Base-by-base conservation (phyloP, 306 rosid genomes). In the Cicer arietinum region DNA sequence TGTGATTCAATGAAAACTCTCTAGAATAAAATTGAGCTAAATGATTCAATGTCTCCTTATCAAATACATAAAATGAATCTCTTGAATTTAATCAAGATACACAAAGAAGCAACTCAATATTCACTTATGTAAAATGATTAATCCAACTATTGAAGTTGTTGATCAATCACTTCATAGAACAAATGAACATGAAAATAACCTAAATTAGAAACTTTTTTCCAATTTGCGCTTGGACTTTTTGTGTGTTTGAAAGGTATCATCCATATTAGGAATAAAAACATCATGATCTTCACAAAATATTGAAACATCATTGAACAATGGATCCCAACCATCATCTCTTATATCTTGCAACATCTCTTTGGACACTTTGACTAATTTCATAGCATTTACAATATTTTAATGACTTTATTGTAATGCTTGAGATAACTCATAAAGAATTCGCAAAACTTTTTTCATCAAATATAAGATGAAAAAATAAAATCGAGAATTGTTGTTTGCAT, bases 401-500 rank as follows among this genome's bases (percentile, higher is more conserved):
- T 46, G 14, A 8, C 13, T 46, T 46, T 14, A 2, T 7, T 46
- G 51, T 46, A 46, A 30, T 30, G 35, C 5, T 3, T 30, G 35
- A 30, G 35, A 30, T 30, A 30, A 3, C 35, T 30, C 35, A 25
- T 25, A 30, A 30, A 30, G 4, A 30, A 30, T 30, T 0, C 0
- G 30, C 35, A 30, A 30, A 25, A 25, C 30, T 25, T 25, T 25
- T 25, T 25, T 25, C 30, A 25, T 2, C 30, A 25, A 25, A 2
- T 25, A 0, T 25, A 2, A 25, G 2, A 25, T 25, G 30, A 25
- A 25, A 25, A 25, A 25, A 25, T 25, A 1, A 25, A 30, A 30
- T 30, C 0, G 5, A 0, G 0, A 0, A 0, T 30, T 3, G 0
- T 30, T 30, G 4, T 0, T 30, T 30, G 4, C 35, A 30, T 2